Base-by-base conservation (phyloP, 169 alveolate species). In the Babesia divergens region DNA sequence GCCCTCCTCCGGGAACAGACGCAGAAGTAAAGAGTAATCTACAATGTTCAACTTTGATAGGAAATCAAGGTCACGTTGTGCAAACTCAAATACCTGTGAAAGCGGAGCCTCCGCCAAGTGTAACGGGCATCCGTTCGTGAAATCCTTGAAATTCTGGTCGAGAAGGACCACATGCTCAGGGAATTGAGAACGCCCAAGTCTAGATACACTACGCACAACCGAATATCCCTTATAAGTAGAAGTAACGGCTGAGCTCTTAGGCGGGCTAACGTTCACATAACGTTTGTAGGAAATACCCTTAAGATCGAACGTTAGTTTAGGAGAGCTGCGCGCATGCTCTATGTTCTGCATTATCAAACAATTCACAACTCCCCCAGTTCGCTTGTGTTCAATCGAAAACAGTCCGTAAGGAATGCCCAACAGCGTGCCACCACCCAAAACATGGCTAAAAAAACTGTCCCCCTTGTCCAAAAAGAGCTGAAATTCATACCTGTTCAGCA, bases 281-380 rank as follows among this genome's bases (percentile, higher is more conserved):
- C 88, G 81, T 58, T 80, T 68, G 42, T 60, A 71, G 6, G 79
- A 26, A 5, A 80, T 35, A 18, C 88, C 88, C 70, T 80, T 80
- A 24, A 80, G 64, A 40, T 80, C 88, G 46, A 80, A 80, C 20
- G 68, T 68, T 34, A 80, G 34, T 49, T 70, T 80, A 3, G 20
- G 24, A 2, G 35, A 28, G 16, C 9, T 52, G n/a, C 22, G 35
- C 29, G 29, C 42, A 43, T 62, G 71, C 29, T 80, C 80, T 20
- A 80, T 40, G 62, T 80, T 69, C 51, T 80, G 88, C 84, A 80
- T 69, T 13, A 80, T 58, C 38, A 80, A 47, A 58, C 83, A 80
- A 44, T 42, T 37, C 31, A 65, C 70, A 18, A 58, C 28, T 22
- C 50, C 47, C 26, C 70, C 70, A n/a, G 62, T 70, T 18, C 43